phyloP scores from a whole-genome alignment of 805 yeast species.

The Wickerhamomyces bovis region DNA sequence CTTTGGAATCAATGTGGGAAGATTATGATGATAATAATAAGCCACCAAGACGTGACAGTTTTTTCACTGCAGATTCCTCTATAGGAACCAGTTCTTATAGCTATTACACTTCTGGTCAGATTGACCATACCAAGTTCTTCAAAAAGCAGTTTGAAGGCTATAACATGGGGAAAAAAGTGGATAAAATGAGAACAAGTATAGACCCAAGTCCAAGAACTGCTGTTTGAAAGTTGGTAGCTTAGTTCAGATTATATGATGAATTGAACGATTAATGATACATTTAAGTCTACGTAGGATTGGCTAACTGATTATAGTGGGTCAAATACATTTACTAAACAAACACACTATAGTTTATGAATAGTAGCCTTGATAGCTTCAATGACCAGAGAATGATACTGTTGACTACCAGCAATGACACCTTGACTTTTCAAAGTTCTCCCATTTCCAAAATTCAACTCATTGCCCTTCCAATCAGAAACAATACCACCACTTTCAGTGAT shows the following conservation, averaged over 20 bases:
- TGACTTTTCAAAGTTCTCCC: constrained; percentile 78
- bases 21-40: background rate
- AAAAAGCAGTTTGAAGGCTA: background rate
- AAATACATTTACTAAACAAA: too few relatives aligned
- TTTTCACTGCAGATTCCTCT: background rate
- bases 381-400: constrained; percentile 26
- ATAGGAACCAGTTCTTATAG: background rate
- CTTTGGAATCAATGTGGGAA: background rate
- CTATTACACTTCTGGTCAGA: background rate
- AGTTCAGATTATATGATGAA: background rate
- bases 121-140: background rate
- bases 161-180: background rate
- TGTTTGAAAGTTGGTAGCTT: background rate
- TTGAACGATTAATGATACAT: background rate
- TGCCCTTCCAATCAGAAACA: constrained; percentile 81
- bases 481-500: constrained; percentile 87
- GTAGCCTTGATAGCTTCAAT: constrained; percentile 24
- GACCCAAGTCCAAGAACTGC: background rate
- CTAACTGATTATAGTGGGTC: too few relatives aligned
- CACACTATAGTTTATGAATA: background rate
- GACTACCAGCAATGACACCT: constrained; percentile 84
- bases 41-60: background rate
- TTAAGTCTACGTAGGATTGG: too few relatives aligned
- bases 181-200: background rate
- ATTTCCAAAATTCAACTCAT: constrained; percentile 67